Evolutionary conservation across 129 eudicot species (phyloP), one percentile per base, ranked within the genome.

Genomic region (Centella asiatica): DNA sequence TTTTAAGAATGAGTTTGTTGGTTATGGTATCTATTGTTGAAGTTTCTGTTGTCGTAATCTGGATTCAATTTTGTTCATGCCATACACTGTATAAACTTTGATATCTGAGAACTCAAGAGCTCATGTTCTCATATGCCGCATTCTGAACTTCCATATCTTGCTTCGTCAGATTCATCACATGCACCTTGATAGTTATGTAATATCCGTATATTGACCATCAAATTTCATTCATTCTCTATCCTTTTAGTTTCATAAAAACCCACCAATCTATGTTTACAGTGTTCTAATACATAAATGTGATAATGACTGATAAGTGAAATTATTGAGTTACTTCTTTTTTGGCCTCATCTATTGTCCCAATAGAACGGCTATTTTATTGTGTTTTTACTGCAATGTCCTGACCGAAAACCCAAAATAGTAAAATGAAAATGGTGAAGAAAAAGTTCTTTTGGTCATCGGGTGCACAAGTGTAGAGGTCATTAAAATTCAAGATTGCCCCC

Each of bases 1-100:
- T n/a, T n/a, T n/a, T n/a, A n/a, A n/a, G 42, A 31, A 31, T 14
- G 46, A 32, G 60, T 63, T 62, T 62, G 75, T 64, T 62, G 36
- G 69, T 51, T 63, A 37, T 4, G 28, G 63, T 37, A 28, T 46
- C 33, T 52, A 9, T 32, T 23, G 27, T n/a, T n/a, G n/a, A n/a
- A n/a, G n/a, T n/a, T n/a, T n/a, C n/a, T n/a, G n/a, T n/a, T n/a
- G n/a, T n/a, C n/a, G n/a, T n/a, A n/a, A n/a, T n/a, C n/a, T n/a
- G n/a, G n/a, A n/a, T n/a, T n/a, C n/a, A n/a, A n/a, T n/a, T n/a
- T n/a, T n/a, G 2, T 29, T 26, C 26, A 32, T 46, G 4, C 22
- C 1, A 0, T 64, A 32, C 40, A 31, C 58, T 46, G 14, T 34
- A 31, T 33, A 50, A 13, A 34, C 45, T 12, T 22, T 33, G 55